Evolutionary conservation across 176 grass and related monocot species (phyloP).

Genomic region (Lolium multiflorum): DNA sequence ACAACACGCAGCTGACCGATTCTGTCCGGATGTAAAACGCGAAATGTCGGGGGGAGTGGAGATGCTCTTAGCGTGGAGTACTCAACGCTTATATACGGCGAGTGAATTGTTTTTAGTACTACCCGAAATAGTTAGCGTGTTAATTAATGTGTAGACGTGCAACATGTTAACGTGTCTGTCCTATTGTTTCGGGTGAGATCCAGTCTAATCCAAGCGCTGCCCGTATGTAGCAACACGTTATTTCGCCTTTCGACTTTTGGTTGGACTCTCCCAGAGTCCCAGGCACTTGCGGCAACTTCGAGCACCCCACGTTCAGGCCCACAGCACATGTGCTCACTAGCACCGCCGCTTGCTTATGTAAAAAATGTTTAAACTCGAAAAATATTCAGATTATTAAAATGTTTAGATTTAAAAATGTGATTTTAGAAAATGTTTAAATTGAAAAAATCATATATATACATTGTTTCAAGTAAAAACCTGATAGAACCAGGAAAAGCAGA

Average conservation of each 20-base stretch:
- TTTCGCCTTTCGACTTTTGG: constrained; percentile 14
- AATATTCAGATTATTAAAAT: no score
- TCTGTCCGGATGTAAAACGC: no score
- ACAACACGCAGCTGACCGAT: no score
- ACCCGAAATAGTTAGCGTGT: background rate
- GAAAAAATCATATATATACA: no score
- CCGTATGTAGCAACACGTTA: background rate
- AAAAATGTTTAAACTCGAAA: no score
- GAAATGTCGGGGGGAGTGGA: no score
- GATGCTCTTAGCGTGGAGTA: background rate
- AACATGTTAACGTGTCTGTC: constrained; percentile 7
- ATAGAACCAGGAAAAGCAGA: no score
- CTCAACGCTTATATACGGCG: background rate
- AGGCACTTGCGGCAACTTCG: no score
- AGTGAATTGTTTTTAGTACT: background rate
- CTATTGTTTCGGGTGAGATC: background rate
- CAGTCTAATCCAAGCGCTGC: background rate
- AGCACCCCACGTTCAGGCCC: background rate
- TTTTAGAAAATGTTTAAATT: no score
- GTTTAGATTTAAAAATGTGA: no score
- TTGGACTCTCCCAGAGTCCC: background rate
- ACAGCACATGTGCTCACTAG: background rate
- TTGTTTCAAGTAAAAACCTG: no score
- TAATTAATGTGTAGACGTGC: background rate
- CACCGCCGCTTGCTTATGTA: no score